Base-by-base conservation (phyloP, 495 filamentous ascomycete species). In the Podospora didyma region DNA sequence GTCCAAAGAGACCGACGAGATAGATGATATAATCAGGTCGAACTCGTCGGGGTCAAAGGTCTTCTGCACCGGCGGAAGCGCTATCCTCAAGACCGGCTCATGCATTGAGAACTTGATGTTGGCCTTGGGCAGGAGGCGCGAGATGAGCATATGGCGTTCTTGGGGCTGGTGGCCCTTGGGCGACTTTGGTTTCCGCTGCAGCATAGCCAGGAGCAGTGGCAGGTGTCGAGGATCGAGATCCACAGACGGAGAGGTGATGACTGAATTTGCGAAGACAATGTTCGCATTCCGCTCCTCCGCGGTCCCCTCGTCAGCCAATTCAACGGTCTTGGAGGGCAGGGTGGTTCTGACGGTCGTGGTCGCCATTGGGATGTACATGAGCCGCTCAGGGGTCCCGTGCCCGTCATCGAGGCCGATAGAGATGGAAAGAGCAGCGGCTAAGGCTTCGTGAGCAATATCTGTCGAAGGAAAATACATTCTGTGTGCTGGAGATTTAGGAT, bases 401-500 rank as follows among this genome's bases (percentile, higher is more conserved):
- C 90, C 89, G 71, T 97, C 90, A 63, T 96, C 92, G 45, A 99
- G 76, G 56, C 90, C 94, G 54, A 97, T 79, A 2, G 92, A 92
- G 35, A 97, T 86, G 5, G 94, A 95, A 20, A 97, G 87, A 5
- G 90, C 94, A 17, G 94, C 92, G 26, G 95, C 79, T 44, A 99
- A 79, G 21, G 94, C 94, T 77, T 99, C 92, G 67, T 99, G 94
- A 19, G 94, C 94, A 60, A 97, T 83, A 63, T 97, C 95, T 51
- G 88, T 85, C 11, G 88, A 85, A 14, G 92, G 91, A 69, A 99
- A 99, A 73, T 99, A 99, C 94, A 99, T 99, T 51, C 92, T 87
- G 80, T 99, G 94, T 2, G 92, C 93, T 0, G 94, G 92, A 37
- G 90, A 96, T 62, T 89, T 93, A 24, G 89, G 89, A 67, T 99